Evolutionary conservation across 129 eudicot genomes (phyloP), one percentile per base, ranked within the genome.

Genomic region (Mikania micrantha): DNA sequence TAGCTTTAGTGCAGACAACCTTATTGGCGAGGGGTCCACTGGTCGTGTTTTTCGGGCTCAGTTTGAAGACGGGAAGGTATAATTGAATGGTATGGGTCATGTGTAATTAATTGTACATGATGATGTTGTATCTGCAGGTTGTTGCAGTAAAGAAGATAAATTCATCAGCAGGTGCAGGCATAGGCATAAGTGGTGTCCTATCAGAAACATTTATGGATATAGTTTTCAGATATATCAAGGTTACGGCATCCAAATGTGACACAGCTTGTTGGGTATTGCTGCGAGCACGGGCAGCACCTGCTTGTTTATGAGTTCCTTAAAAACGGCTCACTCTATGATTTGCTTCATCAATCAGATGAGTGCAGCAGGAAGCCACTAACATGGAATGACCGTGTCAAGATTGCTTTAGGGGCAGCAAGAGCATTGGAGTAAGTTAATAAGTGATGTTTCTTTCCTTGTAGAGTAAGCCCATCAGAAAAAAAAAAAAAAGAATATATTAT

Each of bases 401-500:
- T 93, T 22, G 95, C 96, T 64, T 95, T 93, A 70, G 99, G 99
- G 69, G 89, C 99, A 47, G 99, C 99, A 42, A 79, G 99, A 66
- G 96, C 96, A 42, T 77, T 93, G 67, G 99, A 93, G 99, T 93
- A 93, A 67, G 91, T 58, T 71, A 31, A 20, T 17, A 4, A 28
- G 15, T 21, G n/a, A n/a, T n/a, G n/a, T n/a, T n/a, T n/a, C n/a
- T n/a, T n/a, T n/a, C n/a, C n/a, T n/a, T n/a, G n/a, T n/a, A n/a
- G n/a, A n/a, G n/a, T n/a, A 21, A 67, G 22, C 34, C 2, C 34
- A 29, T 4, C 2, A 2, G 4, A 2, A 29, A 2, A 29, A 2
- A 29, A 2, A 29, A 2, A 29, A 2, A 29, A 2, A 29, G 2
- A 29, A 2, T 2, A 2, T 29, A 29, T 2, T 39, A 35, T 35